phyloP scores from a whole-genome alignment of 1,284 basidiomycete species.

The Sphagnurus paluster region DNA sequence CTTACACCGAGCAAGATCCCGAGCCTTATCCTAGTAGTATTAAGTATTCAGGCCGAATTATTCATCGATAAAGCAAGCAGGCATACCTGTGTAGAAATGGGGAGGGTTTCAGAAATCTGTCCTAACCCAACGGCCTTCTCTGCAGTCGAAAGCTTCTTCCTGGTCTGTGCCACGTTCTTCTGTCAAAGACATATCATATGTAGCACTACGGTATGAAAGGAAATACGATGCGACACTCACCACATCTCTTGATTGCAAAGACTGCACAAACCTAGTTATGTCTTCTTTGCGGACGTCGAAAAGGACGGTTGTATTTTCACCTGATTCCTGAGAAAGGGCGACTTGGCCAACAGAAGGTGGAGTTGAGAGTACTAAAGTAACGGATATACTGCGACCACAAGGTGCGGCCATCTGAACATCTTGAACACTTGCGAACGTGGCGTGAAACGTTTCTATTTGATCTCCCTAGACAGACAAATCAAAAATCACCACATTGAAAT shows the following conservation, averaged over 20 bases:
- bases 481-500: neutral
- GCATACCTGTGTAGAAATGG: slow-evolving; percentile 22
- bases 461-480: slow-evolving; percentile 27
- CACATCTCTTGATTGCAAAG: slow-evolving; percentile 42
- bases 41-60: neutral
- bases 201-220: neutral
- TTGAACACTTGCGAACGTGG: slow-evolving; percentile 31
- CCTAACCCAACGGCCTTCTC: slow-evolving; percentile 20
- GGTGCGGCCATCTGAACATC: slow-evolving; percentile 32
- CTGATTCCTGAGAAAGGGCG: slow-evolving; percentile 23
- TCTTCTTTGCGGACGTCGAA: slow-evolving; percentile 36
- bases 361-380: slow-evolving; percentile 35
- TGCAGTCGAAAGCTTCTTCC: slow-evolving; percentile 26
- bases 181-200: slow-evolving; percentile 13
- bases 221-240: slow-evolving; percentile 29
- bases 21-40: slow-evolving; percentile 23
- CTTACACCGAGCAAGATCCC: slow-evolving; percentile 21
- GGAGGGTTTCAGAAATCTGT: slow-evolving; percentile 10
- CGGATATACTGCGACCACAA: slow-evolving; percentile 22
- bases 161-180: slow-evolving; percentile 12
- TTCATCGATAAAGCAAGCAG: neutral
- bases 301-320: slow-evolving; percentile 29
- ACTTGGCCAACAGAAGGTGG: slow-evolving; percentile 41
- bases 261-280: slow-evolving; percentile 38
- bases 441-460: slow-evolving; percentile 42